Conservation (phyloP, 495 filamentous ascomycete genomes). For the Podospora pseudoanserina region DNA sequence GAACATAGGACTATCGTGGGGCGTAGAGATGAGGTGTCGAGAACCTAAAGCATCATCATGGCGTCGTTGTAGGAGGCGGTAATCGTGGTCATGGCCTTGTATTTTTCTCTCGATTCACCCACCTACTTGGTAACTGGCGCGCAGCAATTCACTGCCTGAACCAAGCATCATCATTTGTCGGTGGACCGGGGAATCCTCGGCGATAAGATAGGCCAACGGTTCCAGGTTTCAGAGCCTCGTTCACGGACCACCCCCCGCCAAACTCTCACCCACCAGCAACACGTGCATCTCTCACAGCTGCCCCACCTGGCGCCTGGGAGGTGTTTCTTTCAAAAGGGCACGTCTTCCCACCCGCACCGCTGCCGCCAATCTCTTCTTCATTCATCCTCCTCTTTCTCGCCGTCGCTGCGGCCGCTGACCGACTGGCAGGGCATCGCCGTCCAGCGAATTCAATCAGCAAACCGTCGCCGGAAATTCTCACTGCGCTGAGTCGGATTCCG, state of each 20-base stretch:
- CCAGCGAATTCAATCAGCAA: background rate
- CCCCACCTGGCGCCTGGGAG: slow-evolving; percentile 18
- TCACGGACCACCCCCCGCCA: slow-evolving; percentile 12
- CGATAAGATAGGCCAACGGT: background rate
- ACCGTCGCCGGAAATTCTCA: background rate
- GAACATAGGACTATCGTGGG: slow-evolving; percentile 1
- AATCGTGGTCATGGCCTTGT: background rate
- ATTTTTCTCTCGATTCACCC: background rate
- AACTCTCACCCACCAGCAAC: background rate
- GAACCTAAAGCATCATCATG: background rate
- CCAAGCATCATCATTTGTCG: slow-evolving; percentile 1
- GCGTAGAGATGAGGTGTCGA: background rate
- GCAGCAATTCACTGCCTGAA: background rate
- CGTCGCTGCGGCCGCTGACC: background rate
- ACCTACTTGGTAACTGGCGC: background rate
- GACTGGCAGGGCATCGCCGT: background rate
- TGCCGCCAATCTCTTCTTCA: slow-evolving; percentile 16
- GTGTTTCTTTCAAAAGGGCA: slow-evolving; percentile 32
- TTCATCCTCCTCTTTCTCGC: slow-evolving; percentile 11
- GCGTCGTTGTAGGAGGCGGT: background rate
- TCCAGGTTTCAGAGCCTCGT: background rate
- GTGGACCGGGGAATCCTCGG: slow-evolving; percentile 17
- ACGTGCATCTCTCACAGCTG: slow-evolving; percentile 9
- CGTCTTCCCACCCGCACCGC: slow-evolving; percentile 21
- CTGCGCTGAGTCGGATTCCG: background rate